These are phyloP conservation scores for Henningerozyma blattae DNA, from an alignment of 805 yeast species.

Conservation along the genomic window DNA sequence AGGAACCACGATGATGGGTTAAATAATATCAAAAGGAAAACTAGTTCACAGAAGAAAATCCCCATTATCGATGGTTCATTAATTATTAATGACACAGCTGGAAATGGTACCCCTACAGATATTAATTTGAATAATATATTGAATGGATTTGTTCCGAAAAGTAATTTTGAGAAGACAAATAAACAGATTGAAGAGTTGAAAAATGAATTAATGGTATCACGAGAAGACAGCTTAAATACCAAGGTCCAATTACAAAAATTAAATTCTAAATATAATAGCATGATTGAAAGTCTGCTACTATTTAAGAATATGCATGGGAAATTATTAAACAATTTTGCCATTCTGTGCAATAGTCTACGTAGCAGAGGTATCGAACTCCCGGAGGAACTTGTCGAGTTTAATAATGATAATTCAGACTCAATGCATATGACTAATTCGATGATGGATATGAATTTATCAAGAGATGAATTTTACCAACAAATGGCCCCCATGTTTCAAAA, in stretches of 20 bases:
- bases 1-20: constrained; percentile 66
- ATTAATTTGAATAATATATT: constrained; percentile 7
- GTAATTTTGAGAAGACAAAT: constrained; percentile 21
- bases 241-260: constrained; percentile 30
- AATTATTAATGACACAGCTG: constrained; percentile 18
- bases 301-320: constrained; percentile 47
- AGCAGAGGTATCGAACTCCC: constrained; percentile 62
- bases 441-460: constrained; percentile 2
- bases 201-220: constrained; percentile 14
- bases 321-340: constrained; percentile 38
- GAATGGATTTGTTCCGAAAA: constrained; percentile 16
- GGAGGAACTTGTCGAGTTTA: constrained; percentile 11
- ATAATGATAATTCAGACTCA: background rate
- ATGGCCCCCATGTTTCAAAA: background rate
- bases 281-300: constrained; percentile 48
- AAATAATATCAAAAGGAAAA: constrained; percentile 80
- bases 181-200: constrained; percentile 25
- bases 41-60: constrained; percentile 36
- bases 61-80: constrained; percentile 13
- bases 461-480: background rate
- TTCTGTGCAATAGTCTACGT: constrained; percentile 36
- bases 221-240: constrained; percentile 14
- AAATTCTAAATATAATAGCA: constrained; percentile 48
- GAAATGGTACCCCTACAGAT: constrained; percentile 15
- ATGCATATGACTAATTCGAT: background rate